phyloP scores from a whole-genome alignment of 768 basidiomycete genomes.

The Naematelia encephala region DNA sequence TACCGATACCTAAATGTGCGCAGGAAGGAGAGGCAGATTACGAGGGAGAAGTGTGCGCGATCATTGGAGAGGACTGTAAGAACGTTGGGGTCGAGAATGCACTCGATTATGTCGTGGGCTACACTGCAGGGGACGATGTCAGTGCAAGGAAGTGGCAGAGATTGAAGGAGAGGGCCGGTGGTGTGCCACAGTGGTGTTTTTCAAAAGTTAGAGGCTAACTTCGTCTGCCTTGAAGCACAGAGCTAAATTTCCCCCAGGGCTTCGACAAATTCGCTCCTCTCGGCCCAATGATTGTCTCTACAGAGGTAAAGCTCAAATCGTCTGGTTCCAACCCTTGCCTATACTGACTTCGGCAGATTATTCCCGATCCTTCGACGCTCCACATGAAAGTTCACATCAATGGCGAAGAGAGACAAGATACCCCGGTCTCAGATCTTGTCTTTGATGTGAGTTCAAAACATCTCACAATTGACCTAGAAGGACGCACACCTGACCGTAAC shows the following conservation, averaged over 20 bases:
- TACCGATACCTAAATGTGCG: slow-evolving; percentile 15
- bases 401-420: slow-evolving; percentile 15
- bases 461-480: background rate
- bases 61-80: slow-evolving; percentile 71
- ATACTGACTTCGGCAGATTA: slow-evolving; percentile 1
- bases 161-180: slow-evolving; percentile 9
- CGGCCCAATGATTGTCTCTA: slow-evolving; percentile 44
- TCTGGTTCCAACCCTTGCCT: background rate
- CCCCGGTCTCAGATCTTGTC: slow-evolving; percentile 8
- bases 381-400: slow-evolving; percentile 22
- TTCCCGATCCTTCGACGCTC: slow-evolving; percentile 31
- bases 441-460: slow-evolving; percentile 11
- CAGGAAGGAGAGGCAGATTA: slow-evolving; percentile 33
- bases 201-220: too few relatives aligned
- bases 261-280: slow-evolving; percentile 47
- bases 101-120: slow-evolving; percentile 76
- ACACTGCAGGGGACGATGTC: slow-evolving; percentile 23
- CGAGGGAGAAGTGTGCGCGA: slow-evolving; percentile 54
- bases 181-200: slow-evolving; percentile 25
- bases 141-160: slow-evolving; percentile 26
- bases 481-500: too few relatives aligned
- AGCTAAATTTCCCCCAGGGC: too few relatives aligned
- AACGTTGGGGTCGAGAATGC: slow-evolving; percentile 73
- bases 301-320: background rate
- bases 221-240: too few relatives aligned